Conservation (phyloP, 2,329 filamentous ascomycete genomes). For the Coccinonectria pachysandricola region DNA sequence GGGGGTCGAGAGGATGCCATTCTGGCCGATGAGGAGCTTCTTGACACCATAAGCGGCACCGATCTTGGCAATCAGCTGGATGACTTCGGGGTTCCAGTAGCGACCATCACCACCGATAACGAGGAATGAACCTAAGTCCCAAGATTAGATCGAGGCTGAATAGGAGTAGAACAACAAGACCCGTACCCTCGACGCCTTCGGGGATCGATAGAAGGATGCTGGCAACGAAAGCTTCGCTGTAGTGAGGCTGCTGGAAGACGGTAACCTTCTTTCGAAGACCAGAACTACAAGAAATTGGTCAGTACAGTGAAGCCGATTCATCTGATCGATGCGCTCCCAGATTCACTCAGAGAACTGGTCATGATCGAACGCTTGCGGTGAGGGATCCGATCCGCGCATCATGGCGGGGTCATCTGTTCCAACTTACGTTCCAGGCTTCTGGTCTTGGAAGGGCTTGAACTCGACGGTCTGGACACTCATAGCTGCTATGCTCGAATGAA, state of each 20-base stretch:
- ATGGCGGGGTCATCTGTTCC: constrained; percentile 25
- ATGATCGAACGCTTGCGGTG: too few species aligned
- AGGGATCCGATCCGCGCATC: too few species aligned
- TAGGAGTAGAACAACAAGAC: constrained; percentile 1
- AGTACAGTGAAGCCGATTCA: too few species aligned
- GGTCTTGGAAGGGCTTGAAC: constrained; percentile 80
- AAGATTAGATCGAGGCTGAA: constrained; percentile 7
- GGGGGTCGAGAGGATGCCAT: constrained; percentile 93
- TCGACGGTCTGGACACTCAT: constrained; percentile 72
- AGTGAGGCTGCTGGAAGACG: constrained; percentile 90
- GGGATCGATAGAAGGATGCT: constrained; percentile 95
- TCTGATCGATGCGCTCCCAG: too few species aligned
- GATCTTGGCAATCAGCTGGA: constrained; percentile 96
- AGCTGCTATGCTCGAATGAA: too few species aligned
- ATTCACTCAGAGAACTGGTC: too few species aligned
- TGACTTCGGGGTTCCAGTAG: constrained; percentile 93
- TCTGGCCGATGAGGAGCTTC: constrained; percentile 93
- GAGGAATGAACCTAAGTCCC: constrained; percentile 58
- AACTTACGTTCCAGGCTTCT: constrained; percentile 98
- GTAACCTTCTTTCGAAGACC: constrained; percentile 98
- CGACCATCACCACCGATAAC: constrained; percentile 97
- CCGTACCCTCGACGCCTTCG: constrained; percentile 69
- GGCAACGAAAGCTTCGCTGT: constrained; percentile 91
- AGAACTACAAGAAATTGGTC: constrained; percentile 52
- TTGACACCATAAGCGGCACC: constrained; percentile 94